Evolutionary conservation across 2,329 filamentous ascomycete species (phyloP).

Genomic region (Huntiella abstrusa): DNA sequence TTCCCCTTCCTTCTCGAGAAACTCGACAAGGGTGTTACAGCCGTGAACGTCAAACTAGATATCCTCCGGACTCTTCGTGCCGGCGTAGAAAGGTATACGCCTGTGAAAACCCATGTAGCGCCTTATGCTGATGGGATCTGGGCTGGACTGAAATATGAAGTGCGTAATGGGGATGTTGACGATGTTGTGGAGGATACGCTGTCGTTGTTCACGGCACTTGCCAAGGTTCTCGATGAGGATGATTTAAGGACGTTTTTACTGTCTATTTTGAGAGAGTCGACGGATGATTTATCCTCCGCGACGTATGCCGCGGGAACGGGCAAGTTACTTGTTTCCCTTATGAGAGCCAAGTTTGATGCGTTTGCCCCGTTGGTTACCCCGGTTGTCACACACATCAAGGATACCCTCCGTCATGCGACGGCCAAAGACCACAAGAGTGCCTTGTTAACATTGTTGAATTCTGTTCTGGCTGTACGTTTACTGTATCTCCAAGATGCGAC

Average conservation of each 20-base stretch:
- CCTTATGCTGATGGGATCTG: slow-evolving; percentile 34
- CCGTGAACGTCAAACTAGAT: slow-evolving; percentile 38
- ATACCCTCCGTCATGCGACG: slow-evolving; percentile 31
- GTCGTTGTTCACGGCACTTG: slow-evolving; percentile 31
- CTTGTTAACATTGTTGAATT: slow-evolving; percentile 31
- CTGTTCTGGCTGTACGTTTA: slow-evolving; percentile 28
- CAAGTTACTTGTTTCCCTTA: slow-evolving; percentile 30
- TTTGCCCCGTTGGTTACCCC: slow-evolving; percentile 30
- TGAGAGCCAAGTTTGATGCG: slow-evolving; percentile 27
- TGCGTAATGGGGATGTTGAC: slow-evolving; percentile 39
- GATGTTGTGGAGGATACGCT: slow-evolving; percentile 38
- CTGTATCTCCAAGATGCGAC: slow-evolving; percentile 18
- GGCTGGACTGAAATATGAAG: slow-evolving; percentile 43
- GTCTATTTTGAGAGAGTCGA: slow-evolving; percentile 32
- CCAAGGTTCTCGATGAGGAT: slow-evolving; percentile 25
- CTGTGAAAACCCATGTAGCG: slow-evolving; percentile 26
- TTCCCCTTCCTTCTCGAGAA: slow-evolving; percentile 38
- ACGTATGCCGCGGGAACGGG: slow-evolving; percentile 34
- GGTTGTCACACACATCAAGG: slow-evolving; percentile 29
- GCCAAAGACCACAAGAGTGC: slow-evolving; percentile 32
- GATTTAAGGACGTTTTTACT: slow-evolving; percentile 28
- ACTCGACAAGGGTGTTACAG: slow-evolving; percentile 36
- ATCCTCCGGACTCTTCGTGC: slow-evolving; percentile 36
- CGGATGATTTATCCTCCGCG: slow-evolving; percentile 32
- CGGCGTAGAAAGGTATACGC: slow-evolving; percentile 30